phyloP scores from a whole-genome alignment of 208 protist species.

The Trypanosoma mega region DNA sequence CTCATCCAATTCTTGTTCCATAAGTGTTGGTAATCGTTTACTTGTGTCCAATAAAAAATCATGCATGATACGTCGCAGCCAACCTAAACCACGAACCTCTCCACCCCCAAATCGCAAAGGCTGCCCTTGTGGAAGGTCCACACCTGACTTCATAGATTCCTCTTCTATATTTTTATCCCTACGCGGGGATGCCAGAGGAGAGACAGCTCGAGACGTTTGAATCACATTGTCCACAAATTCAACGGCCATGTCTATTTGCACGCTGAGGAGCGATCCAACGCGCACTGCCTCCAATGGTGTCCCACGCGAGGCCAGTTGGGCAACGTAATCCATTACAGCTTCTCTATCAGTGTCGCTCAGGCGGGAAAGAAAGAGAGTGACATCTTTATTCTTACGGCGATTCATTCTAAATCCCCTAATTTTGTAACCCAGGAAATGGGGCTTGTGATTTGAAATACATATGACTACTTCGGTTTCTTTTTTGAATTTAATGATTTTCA shows the following conservation, averaged over 20 bases:
- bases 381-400: slow-evolving; percentile 1
- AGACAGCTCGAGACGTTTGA: no score
- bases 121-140: neutral
- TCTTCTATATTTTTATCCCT: no score
- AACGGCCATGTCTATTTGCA: no score
- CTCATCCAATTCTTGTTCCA: neutral
- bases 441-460: no score
- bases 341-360: neutral
- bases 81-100: slow-evolving; percentile 2
- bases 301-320: neutral
- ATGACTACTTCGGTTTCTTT: no score
- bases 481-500: no score
- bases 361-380: slow-evolving; percentile 3
- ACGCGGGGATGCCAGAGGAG: no score
- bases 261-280: no score
- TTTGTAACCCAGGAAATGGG: no score
- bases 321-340: slow-evolving; percentile 7
- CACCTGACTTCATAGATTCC: neutral
- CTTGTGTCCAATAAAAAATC: slow-evolving; percentile 10
- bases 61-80: slow-evolving; percentile 8
- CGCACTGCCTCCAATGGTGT: neutral
- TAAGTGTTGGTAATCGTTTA: neutral
- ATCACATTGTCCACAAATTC: no score
- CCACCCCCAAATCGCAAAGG: neutral
- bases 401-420: no score